phyloP scores from a whole-genome alignment of 768 basidiomycete genomes.

The Clitopilus hobsonii region DNA sequence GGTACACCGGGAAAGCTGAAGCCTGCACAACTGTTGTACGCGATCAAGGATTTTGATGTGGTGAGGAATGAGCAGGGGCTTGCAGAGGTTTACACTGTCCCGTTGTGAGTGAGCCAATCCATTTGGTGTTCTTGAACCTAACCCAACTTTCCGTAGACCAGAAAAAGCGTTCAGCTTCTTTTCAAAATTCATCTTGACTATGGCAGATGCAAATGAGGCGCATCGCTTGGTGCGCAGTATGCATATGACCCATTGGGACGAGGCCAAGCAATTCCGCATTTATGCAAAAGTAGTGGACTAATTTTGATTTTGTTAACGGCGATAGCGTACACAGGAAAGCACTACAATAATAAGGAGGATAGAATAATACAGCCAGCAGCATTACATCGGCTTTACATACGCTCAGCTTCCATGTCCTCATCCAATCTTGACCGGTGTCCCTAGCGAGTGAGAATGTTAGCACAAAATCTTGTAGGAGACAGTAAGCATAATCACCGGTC shows the following conservation, averaged over 20 bases:
- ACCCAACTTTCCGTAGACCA: conserved; percentile 20
- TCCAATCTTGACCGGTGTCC: conserved; percentile 59
- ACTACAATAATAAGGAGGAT: conserved; percentile 15
- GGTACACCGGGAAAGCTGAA: conserved; percentile 54
- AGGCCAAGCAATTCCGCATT: conserved; percentile 3
- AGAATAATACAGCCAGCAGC: neutral
- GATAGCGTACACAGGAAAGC: conserved; percentile 1
- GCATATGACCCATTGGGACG: conserved; percentile 49
- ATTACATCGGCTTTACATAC: conserved; percentile 18
- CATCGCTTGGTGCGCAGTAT: conserved; percentile 58
- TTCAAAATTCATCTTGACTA: conserved; percentile 52
- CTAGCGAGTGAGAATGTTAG: conserved; percentile 24
- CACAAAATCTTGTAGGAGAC: conserved; percentile 3
- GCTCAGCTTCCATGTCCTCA: conserved; percentile 60
- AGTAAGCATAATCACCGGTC: conserved; percentile 41
- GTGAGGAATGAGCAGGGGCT: conserved; percentile 29
- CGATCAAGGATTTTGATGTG: conserved; percentile 42
- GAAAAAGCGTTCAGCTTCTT: conserved; percentile 34
- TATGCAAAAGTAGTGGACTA: conserved; percentile 18
- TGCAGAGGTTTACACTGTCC: conserved; percentile 45
- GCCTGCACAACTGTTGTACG: conserved; percentile 26
- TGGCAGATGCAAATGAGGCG: conserved; percentile 59
- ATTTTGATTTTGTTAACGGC: conserved; percentile 1
- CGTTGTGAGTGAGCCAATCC: conserved; percentile 44
- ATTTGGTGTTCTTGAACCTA: neutral